phyloP scores from a whole-genome alignment of 305 asterid genomes.

The Stenogyne calaminthoides region DNA sequence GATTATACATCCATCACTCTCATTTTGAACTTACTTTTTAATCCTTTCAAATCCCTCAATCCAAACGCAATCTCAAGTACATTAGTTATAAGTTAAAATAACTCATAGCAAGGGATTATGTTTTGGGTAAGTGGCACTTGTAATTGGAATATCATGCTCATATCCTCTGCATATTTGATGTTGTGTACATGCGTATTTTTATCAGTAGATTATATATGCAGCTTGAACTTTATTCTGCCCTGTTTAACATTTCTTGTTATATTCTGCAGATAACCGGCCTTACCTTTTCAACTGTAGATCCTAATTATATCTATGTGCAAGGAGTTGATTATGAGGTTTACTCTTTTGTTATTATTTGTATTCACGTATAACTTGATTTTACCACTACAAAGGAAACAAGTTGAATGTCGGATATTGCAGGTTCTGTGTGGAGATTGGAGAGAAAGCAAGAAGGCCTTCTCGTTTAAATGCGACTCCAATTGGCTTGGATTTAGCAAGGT shows the following conservation, averaged over 20 bases:
- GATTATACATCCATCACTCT: no score
- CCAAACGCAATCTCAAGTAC: no score
- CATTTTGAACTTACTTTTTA: no score
- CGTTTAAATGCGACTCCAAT: conserved; percentile 93
- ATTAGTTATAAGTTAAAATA: no score
- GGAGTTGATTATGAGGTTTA: conserved; percentile 95
- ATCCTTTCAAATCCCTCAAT: no score
- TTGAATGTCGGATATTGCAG: conserved; percentile 39
- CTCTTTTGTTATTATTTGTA: not conserved
- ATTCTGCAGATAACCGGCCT: conserved; percentile 88
- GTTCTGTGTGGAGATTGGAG: conserved; percentile 81
- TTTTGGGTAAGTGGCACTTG: no score
- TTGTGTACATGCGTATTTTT: no score
- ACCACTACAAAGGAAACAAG: not conserved
- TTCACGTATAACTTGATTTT: not conserved
- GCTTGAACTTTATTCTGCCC: not conserved
- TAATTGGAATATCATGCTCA: no score
- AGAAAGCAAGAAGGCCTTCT: conserved; percentile 62
- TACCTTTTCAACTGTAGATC: conserved; percentile 74
- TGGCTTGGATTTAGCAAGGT: conserved; percentile 99
- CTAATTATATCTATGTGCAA: conserved; percentile 75
- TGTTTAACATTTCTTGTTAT: not conserved
- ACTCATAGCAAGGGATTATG: no score
- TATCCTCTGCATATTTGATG: no score
- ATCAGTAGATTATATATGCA: not conserved